Evolutionary conservation across 2,329 filamentous ascomycete genomes (phyloP).

Genomic region (Fusarium pseudograminearum): DNA sequence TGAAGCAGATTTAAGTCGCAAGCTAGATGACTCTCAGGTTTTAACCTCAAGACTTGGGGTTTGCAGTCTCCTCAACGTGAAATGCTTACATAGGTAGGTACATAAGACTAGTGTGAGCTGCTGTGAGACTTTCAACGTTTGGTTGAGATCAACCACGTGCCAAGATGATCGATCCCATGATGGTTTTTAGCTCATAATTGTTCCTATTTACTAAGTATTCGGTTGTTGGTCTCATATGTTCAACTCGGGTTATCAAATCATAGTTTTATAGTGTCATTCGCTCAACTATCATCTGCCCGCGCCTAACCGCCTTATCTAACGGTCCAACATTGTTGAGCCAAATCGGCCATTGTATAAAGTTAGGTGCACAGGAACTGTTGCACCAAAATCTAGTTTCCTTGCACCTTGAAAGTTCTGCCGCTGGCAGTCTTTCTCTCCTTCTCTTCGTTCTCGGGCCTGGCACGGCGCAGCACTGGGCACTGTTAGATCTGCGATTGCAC

Average conservation of each 20-base stretch:
- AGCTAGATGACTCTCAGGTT: not conserved
- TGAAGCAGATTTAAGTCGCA: not conserved
- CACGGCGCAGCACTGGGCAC: conserved; percentile 86
- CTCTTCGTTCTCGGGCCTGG: conserved; percentile 94
- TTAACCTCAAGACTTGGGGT: not conserved
- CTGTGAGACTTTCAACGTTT: not conserved
- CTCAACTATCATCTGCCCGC: conserved; percentile 37
- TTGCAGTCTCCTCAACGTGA: not conserved
- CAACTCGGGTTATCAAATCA: conserved; percentile 18
- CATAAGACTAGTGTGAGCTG: not conserved
- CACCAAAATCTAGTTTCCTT: conserved; percentile 50
- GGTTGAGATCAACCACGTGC: not conserved
- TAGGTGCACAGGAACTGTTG: conserved; percentile 17
- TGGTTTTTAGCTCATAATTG: not conserved
- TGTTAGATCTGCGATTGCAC: conserved; percentile 43
- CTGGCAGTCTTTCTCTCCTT: conserved; percentile 98
- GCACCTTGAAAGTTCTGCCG: conserved; percentile 85
- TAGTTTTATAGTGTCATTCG: conserved; percentile 44
- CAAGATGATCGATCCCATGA: conserved; percentile 1
- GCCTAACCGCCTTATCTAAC: conserved; percentile 20
- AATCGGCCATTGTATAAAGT: conserved; percentile 20
- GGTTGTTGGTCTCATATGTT: not conserved
- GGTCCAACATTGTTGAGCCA: conserved; percentile 4
- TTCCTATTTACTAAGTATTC: not conserved
- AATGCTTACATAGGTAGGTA: not conserved